Evolutionary conservation across 345 rosid genomes (phyloP), one percentile per base, ranked within the genome.

Genomic region (Eutrema japonicum): DNA sequence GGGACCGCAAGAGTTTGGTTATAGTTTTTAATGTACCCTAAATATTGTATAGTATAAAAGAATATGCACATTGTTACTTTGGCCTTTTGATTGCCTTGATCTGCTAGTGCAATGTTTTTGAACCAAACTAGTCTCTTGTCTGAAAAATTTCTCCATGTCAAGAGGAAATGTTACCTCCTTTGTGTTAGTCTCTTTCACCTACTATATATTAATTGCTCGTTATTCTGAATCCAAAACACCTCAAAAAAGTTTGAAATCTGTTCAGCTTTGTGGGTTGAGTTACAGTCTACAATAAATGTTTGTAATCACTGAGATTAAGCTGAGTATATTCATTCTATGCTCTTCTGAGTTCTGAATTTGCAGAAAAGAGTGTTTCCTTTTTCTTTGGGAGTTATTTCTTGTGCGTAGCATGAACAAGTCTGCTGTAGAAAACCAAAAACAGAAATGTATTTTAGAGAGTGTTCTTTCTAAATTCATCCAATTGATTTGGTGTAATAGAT

Each of bases 31-130:
- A 13, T 36, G 18, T 35, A 22, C 12, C 3, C 30, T 66, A 49
- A 41, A 74, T 74, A 67, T 51, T 65, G 78, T 68, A 75, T 60
- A 73, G 71, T 55, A 36, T 52, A 26, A 43, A 46, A 27, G 52
- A 58, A 41, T 51, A 10, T 57, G 33, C 63, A n/a, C 68, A 50
- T 61, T 67, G 48, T 50, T 41, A 51, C 62, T 26, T 68, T 35
- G 78, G 68, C 62, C 7, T 60, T 53, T 59, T 48, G 45, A 74
- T 48, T 42, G 48, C 41, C 48, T 75, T 42, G 38, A 53, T 38
- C 61, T 18, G 58, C 67, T 58, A 57, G 45, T 53, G 53, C 59
- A 62, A 5, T 61, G 35, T 47, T 62, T 27, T 48, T 29, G n/a
- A 56, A 45, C 33, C 11, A 14, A 64, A 45, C 18, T 46, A 3